These are phyloP conservation scores for Solanum pennellii DNA, from an alignment of 257 asterid genomes.

Conservation along the genomic window DNA sequence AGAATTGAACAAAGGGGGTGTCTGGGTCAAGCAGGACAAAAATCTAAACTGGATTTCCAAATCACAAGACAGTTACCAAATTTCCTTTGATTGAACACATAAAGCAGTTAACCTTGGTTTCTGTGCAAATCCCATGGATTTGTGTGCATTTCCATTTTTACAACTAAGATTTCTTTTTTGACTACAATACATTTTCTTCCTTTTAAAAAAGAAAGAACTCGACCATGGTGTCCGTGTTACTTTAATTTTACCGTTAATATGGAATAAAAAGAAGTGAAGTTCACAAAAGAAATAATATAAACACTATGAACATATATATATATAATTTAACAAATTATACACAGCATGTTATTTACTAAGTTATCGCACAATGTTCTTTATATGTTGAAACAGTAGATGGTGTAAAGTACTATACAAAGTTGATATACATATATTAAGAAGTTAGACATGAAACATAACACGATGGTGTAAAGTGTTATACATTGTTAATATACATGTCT, in stretches of 20 bases:
- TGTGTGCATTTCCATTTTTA: background rate
- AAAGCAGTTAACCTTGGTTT: background rate
- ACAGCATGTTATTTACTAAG: background rate
- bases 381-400: background rate
- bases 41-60: constrained; percentile 13
- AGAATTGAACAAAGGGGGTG: background rate
- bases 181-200: background rate
- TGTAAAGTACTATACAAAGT: too few species aligned
- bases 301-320: background rate
- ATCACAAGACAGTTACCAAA: background rate
- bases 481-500: background rate
- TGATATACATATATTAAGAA: too few species aligned
- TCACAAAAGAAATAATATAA: background rate
- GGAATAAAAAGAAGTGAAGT: background rate
- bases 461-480: background rate
- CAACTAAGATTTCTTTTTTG: background rate
- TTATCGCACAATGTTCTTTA: background rate
- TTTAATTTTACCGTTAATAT: background rate
- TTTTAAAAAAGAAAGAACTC: background rate
- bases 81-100: background rate
- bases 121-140: constrained; percentile 2
- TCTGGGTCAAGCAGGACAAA: constrained; percentile 17
- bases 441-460: background rate
- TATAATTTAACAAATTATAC: background rate
- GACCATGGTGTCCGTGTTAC: background rate